Conservation (phyloP, 352 stramenopile genomes). For the Saprolegnia diclina region DNA sequence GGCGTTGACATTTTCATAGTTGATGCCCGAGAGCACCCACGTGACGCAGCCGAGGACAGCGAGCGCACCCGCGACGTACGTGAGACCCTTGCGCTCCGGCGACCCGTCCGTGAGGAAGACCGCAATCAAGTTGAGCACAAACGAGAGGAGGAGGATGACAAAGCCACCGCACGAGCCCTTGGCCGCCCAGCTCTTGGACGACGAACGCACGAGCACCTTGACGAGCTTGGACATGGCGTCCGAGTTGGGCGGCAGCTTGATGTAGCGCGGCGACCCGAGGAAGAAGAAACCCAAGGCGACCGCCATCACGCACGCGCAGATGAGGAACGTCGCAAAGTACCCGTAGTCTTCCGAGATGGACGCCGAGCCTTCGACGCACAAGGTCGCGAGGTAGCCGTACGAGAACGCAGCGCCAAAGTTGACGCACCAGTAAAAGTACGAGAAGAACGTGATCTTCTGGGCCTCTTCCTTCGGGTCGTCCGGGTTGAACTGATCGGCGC, state of each 20-base stretch:
- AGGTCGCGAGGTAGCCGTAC: slow-evolving; percentile 84
- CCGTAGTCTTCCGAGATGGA: slow-evolving; percentile 72
- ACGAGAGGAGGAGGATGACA: slow-evolving; percentile 70
- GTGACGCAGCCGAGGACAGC: slow-evolving; percentile 37
- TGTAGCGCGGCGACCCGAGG: slow-evolving; percentile 51
- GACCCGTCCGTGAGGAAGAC: slow-evolving; percentile 51
- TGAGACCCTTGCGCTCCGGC: slow-evolving; percentile 33
- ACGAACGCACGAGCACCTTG: no score
- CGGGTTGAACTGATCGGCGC: slow-evolving; percentile 82
- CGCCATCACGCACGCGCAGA: slow-evolving; percentile 76
- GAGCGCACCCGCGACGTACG: slow-evolving; percentile 38
- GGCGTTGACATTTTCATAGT: slow-evolving; percentile 42
- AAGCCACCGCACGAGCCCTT: no score
- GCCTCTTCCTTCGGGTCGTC: slow-evolving; percentile 72
- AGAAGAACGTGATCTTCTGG: slow-evolving; percentile 86
- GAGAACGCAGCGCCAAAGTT: slow-evolving; percentile 88
- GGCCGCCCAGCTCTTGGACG: no score
- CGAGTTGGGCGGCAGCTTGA: slow-evolving; percentile 68
- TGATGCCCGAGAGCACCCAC: slow-evolving; percentile 43
- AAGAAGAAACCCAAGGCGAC: slow-evolving; percentile 61
- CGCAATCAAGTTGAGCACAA: slow-evolving; percentile 70
- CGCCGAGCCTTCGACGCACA: slow-evolving; percentile 80
- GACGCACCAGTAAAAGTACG: slow-evolving; percentile 90
- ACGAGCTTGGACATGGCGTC: slow-evolving; percentile 66
- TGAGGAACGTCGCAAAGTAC: slow-evolving; percentile 85